phyloP scores from a whole-genome alignment of 1,139 yeast species.

The Suhomyces choctaworum region DNA sequence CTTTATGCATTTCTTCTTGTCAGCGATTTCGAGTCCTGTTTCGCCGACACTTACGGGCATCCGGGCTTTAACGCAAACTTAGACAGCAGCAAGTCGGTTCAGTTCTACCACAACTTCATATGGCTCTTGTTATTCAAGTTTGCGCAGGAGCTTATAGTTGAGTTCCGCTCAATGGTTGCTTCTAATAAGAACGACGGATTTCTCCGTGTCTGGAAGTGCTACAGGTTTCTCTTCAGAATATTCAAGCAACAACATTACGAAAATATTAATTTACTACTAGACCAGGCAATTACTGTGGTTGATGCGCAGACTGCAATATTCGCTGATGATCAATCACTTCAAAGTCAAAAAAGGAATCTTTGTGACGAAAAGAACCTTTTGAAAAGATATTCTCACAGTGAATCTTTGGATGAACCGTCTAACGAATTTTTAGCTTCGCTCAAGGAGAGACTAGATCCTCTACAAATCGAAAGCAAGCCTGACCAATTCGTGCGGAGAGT shows the following conservation, averaged over 20 bases:
- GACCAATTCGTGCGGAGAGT: neutral
- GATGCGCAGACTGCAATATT: conserved; percentile 7
- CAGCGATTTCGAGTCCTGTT: conserved; percentile 21
- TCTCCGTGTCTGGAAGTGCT: conserved; percentile 10
- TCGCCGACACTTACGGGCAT: conserved; percentile 20
- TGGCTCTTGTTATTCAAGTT: conserved; percentile 25
- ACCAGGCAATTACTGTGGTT: conserved; percentile 12
- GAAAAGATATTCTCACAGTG: neutral
- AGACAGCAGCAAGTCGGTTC: conserved; percentile 6
- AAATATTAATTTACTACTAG: conserved; percentile 11
- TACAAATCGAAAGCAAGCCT: neutral
- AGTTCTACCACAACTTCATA: conserved; percentile 19
- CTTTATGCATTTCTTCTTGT: conserved; percentile 28
- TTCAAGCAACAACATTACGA: conserved; percentile 15
- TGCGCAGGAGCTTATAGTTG: conserved; percentile 18
- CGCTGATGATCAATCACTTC: conserved; percentile 4
- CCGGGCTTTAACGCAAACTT: conserved; percentile 32
- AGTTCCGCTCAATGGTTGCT: conserved; percentile 3
- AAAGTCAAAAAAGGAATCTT: conserved; percentile 5
- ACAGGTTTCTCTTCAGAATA: conserved; percentile 13
- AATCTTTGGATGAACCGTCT: conserved; percentile 4
- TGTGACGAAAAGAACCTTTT: conserved; percentile 1
- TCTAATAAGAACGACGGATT: conserved; percentile 2
- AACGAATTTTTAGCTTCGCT: neutral
- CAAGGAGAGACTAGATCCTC: neutral